These are phyloP conservation scores for Fraxinus quadrangulata DNA, from an alignment of 257 asterid species.

Conservation along the genomic window DNA sequence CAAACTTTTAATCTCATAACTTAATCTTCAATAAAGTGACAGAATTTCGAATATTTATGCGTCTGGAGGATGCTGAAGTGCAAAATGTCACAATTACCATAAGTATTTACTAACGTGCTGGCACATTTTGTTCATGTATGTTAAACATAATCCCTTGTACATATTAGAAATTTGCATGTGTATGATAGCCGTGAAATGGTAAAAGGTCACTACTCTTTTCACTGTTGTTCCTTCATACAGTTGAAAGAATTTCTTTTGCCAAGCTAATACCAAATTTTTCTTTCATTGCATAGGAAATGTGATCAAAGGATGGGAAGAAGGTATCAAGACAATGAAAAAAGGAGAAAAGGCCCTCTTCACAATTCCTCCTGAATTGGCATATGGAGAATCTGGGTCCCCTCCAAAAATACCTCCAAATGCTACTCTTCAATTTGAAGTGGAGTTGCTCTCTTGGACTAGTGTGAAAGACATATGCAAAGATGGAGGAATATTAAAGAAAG, in stretches of 20 bases:
- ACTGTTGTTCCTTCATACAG: background rate
- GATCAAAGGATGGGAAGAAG: constrained; percentile 68
- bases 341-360: constrained; percentile 61
- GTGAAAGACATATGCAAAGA: constrained; percentile 59
- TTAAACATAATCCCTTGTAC: background rate
- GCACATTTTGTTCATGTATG: background rate
- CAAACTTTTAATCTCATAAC: too few relatives aligned
- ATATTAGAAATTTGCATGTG: background rate
- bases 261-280: background rate
- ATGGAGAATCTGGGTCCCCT: constrained; percentile 65
- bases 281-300: constrained; percentile 42
- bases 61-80: background rate
- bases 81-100: background rate
- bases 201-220: background rate
- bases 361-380: constrained; percentile 54
- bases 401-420: constrained; percentile 58
- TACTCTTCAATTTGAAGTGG: constrained; percentile 59
- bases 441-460: constrained; percentile 54
- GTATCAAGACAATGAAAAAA: constrained; percentile 60
- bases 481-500: constrained; percentile 59
- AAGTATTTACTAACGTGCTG: background rate
- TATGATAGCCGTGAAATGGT: background rate
- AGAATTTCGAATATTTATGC: background rate
- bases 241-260: background rate
- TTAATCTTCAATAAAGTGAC: background rate